Base-by-base conservation (phyloP, 2,329 filamentous ascomycete genomes). In the Grosmannia penicillata region DNA sequence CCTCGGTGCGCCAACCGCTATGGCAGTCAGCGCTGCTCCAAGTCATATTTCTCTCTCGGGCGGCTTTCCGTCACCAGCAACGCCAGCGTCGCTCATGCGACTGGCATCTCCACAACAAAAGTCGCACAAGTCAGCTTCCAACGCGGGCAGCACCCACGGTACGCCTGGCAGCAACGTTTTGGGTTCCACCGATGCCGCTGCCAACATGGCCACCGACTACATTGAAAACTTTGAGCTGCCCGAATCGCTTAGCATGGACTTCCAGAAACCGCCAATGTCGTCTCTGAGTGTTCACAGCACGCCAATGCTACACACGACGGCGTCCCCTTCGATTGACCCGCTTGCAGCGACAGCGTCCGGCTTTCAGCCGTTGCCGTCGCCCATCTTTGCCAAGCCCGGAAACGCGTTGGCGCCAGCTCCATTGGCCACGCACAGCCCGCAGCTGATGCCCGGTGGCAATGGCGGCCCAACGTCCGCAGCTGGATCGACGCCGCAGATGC, bases 21-120 rank as follows among this genome's bases (percentile, higher is more conserved):
- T 37, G 3, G 15, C 37, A 8, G 28, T 31, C 8, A 10, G 21
- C 6, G 25, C 27, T 4, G 15, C n/a, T n/a, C n/a, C n/a, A n/a
- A n/a, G n/a, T n/a, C n/a, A n/a, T n/a, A n/a, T 29, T 11, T 51
- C 21, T 41, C 45, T 35, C 39, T 47, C 32, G 3, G 37, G 40
- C 14, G 61, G 59, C 18, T 64, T 63, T 37, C 63, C 60, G 48
- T 73, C 76, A 37, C 82, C 83, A 10, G 86, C 84, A 2, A 93
- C 86, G 0, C 86, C 86, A 1, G 84, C 87, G 8, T 93, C 86
- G 7, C 60, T 94, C 42, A 94, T 95, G 82, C 80, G 75, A 49
- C 66, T 89, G 31, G 68, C 66, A 4, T 66, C 69, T 21, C 70
- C 70, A 49, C 64, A 23, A 51, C 59, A 43, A 54, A 54, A 43